These are phyloP conservation scores for Hysterium pulicare DNA, from an alignment of 2,329 filamentous ascomycete species.

Conservation along the genomic window DNA sequence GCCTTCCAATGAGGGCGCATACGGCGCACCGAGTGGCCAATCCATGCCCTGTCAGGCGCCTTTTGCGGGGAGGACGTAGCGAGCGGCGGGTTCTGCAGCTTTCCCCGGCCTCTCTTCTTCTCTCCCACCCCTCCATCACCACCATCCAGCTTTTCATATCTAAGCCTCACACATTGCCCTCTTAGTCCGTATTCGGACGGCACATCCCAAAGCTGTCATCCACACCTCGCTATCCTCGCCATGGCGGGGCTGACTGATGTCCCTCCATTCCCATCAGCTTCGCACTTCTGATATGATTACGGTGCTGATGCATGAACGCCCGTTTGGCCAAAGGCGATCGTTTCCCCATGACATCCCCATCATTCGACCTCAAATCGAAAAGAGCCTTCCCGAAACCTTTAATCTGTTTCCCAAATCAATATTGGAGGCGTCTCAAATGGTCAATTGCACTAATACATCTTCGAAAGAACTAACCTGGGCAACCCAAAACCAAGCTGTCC, in stretches of 20 bases:
- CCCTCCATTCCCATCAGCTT: conserved; percentile 5
- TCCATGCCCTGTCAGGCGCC: background rate
- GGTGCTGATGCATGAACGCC: conserved; percentile 4
- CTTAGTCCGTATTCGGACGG: conserved; percentile 8
- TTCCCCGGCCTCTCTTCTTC: background rate
- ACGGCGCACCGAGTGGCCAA: background rate
- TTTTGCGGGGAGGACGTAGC: conserved; percentile 2
- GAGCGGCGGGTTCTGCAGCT: conserved; percentile 13
- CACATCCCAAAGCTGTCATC: conserved; percentile 17
- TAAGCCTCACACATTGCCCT: conserved; percentile 13
- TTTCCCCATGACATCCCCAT: too few species aligned
- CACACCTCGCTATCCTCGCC: conserved; percentile 22
- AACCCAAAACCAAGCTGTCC: background rate
- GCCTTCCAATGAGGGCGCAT: background rate
- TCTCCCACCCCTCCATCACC: background rate
- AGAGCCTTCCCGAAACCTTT: too few species aligned
- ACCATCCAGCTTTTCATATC: conserved; percentile 1
- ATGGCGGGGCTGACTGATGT: conserved; percentile 20
- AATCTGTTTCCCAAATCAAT: too few species aligned
- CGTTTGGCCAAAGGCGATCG: conserved; percentile 2
- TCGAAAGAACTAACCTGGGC: too few species aligned
- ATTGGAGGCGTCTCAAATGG: too few species aligned
- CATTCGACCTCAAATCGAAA: too few species aligned
- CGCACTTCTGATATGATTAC: background rate
- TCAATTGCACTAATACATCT: too few species aligned